Base-by-base conservation (phyloP, 768 basidiomycete genomes). In the Trametes gibbosa region DNA sequence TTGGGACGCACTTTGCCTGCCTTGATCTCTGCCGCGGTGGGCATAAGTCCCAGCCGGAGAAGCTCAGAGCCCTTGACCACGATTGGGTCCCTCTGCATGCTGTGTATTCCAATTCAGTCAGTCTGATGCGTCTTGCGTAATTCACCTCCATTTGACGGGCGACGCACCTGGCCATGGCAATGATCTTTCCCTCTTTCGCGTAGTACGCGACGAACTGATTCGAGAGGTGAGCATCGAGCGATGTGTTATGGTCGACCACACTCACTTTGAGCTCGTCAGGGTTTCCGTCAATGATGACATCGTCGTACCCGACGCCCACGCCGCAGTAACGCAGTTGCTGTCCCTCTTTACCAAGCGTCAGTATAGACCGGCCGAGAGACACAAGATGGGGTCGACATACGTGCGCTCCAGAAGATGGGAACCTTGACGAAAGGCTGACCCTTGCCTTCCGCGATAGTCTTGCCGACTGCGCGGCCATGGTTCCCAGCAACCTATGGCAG, bases 361-460 rank as follows among this genome's bases (percentile, higher is more conserved):
- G 25, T 32, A 9, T 32, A 32, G 4, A 42, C 17, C 29, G 17
- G 25, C 27, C 34, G 2, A 34, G 13, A 45, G 41, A 53, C 21
- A 53, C 19, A 21, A 3, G 29, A 6, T 7, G 25, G 13, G 14
- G 27, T 4, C 40, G 9, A 81, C 88, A 55, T 68, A 90, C 89
- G 89, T 21, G 91, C 89, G 68, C 90, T 92, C 94, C 94, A 95
- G 76, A 95, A 95, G 37, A 93, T 75, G 0, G 92, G 92, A 12
- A 90, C 75, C 74, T 93, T 94, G 47, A 78, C 78, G 72, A 88
- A 93, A n/a, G 86, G 83, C 61, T 84, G 81, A 32, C 76, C 76
- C 57, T 73, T 79, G 48, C 78, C 86, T 53, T 69, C 71, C 2
- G 87, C 79, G 63, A 96, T 92, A 9, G 81, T 86, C 69, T 84